phyloP scores from a whole-genome alignment of 1,284 basidiomycete species.

The Entoloma clypeatum region DNA sequence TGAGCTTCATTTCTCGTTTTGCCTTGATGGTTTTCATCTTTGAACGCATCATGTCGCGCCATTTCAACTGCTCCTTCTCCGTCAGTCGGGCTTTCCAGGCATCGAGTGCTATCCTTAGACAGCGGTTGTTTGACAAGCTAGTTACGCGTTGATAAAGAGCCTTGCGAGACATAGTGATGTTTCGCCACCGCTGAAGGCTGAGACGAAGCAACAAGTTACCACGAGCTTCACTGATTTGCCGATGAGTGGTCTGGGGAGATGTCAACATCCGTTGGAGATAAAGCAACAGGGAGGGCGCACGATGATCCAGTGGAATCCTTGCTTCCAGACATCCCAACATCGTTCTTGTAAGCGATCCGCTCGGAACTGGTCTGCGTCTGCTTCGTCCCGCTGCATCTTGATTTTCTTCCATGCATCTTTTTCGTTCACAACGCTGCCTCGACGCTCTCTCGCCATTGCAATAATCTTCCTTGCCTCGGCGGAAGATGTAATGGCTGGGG shows the following conservation, averaged over 20 bases:
- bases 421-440: constrained; percentile 51
- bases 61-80: constrained; percentile 48
- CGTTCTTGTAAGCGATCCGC: constrained; percentile 58
- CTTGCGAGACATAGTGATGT: constrained; percentile 31
- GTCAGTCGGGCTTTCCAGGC: constrained; percentile 50
- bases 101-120: constrained; percentile 37
- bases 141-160: constrained; percentile 40
- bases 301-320: constrained; percentile 63
- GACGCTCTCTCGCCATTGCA: constrained; percentile 38
- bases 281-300: constrained; percentile 39
- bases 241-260: constrained; percentile 50
- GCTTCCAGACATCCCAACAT: constrained; percentile 69
- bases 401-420: constrained; percentile 77
- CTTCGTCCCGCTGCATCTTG: constrained; percentile 61
- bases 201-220: constrained; percentile 56
- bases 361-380: constrained; percentile 66
- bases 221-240: constrained; percentile 55
- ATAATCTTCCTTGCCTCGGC: constrained; percentile 28
- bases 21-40: constrained; percentile 61
- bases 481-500: constrained; percentile 17
- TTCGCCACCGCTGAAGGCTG: constrained; percentile 56
- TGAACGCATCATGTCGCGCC: constrained; percentile 64
- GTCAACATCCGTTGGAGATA: constrained; percentile 14
- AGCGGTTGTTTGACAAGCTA: constrained; percentile 38
- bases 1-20: constrained; percentile 45